Percentiles rank a stretch among this genome's conserved stretches.
Evolutionary conservation across 768 basidiomycete species (phyloP).

Genomic region (Rossbeevera mucosa): DNA sequence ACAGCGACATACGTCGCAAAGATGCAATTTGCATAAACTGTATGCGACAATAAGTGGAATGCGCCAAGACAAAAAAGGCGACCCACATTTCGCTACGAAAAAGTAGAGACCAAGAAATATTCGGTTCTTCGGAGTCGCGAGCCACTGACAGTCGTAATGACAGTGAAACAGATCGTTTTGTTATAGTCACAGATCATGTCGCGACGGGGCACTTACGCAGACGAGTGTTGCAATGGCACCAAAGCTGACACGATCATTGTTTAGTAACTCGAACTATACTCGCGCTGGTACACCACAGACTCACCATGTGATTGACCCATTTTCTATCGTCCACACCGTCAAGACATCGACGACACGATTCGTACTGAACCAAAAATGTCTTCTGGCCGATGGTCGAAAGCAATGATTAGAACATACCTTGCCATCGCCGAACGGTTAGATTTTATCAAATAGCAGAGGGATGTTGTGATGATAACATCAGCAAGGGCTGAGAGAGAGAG

Average conservation of each 20-base stretch:
- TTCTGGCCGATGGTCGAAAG: background rate
- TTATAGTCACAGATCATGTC: background rate
- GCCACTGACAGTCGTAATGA: slow-evolving; percentile 9
- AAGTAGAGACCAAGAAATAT: slow-evolving; percentile 25
- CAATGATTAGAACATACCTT: slow-evolving; percentile 23
- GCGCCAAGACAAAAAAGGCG: background rate
- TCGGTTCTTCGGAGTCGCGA: slow-evolving; percentile 20
- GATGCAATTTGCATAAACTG: slow-evolving; percentile 26
- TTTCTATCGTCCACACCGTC: slow-evolving; percentile 21
- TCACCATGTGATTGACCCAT: slow-evolving; percentile 22
- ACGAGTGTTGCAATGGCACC: slow-evolving; percentile 14
- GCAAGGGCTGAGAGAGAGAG: slow-evolving; percentile 41
- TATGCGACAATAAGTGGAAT: background rate
- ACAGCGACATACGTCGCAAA: slow-evolving; percentile 21
- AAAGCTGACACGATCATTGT: slow-evolving; percentile 2
- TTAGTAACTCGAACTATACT: background rate
- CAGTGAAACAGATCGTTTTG: background rate
- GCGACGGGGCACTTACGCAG: slow-evolving; percentile 10
- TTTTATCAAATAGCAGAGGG: slow-evolving; percentile 40
- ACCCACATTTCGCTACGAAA: slow-evolving; percentile 21
- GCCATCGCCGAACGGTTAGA: slow-evolving; percentile 35
- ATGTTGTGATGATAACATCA: slow-evolving; percentile 43
- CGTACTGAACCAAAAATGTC: slow-evolving; percentile 3
- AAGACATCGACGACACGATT: slow-evolving; percentile 20
- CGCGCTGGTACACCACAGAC: background rate